These are phyloP conservation scores for Pythium rhizo-oryzae DNA, from an alignment of 352 stramenopile species.

Conservation along the genomic window DNA sequence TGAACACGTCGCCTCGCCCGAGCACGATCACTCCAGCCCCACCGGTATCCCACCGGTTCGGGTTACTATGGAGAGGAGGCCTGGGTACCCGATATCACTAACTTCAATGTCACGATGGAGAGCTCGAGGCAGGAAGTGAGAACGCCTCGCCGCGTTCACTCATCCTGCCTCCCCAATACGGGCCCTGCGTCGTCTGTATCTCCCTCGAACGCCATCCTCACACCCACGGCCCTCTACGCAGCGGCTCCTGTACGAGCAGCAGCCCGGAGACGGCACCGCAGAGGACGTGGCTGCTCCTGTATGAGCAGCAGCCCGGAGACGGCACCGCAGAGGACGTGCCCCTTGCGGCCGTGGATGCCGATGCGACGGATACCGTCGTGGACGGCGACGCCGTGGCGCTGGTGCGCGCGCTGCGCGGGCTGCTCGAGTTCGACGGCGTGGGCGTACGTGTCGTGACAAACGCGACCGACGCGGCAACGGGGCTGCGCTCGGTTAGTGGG, in stretches of 20 bases:
- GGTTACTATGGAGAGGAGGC: too few relatives aligned
- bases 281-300: constrained; percentile 43
- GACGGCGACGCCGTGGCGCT: constrained; percentile 26
- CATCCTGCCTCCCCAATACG: too few relatives aligned
- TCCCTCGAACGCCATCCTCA: too few relatives aligned
- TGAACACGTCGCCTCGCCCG: too few relatives aligned
- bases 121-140: too few relatives aligned
- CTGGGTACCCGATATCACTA: too few relatives aligned
- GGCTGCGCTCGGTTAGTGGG: constrained; percentile 16
- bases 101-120: too few relatives aligned
- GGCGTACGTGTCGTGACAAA: constrained; percentile 30
- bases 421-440: constrained; percentile 51
- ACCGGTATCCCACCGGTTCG: too few relatives aligned
- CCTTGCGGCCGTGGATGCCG: constrained; percentile 12
- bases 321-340: constrained; percentile 25
- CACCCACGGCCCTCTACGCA: too few relatives aligned
- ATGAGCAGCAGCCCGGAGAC: constrained; percentile 26
- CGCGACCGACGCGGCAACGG: not conserved
- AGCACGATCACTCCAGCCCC: too few relatives aligned
- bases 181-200: too few relatives aligned
- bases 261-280: constrained; percentile 20
- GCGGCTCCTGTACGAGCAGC: constrained; percentile 43
- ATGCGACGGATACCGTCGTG: constrained; percentile 10
- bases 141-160: too few relatives aligned
- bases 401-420: constrained; percentile 23